Conservation (phyloP, 768 basidiomycete species). For the Amanita exitialis region DNA sequence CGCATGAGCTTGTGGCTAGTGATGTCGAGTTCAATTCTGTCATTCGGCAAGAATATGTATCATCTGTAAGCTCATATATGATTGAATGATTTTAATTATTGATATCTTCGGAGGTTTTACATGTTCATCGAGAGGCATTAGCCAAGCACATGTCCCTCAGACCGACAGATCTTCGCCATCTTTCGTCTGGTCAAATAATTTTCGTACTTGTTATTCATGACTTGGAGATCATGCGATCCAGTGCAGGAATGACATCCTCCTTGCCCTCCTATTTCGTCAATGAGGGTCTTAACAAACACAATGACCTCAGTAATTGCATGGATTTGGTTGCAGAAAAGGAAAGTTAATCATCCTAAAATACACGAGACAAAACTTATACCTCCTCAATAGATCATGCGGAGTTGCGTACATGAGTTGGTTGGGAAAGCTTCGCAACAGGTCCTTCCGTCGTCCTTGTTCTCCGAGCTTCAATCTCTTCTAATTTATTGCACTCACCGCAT, state of each 20-base stretch:
- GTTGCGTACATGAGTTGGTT: constrained; percentile 64
- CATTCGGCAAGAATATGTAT: constrained; percentile 75
- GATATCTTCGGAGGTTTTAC: constrained; percentile 44
- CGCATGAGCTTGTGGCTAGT: constrained; percentile 73
- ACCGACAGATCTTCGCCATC: constrained; percentile 55
- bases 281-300: constrained; percentile 67
- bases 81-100: neutral
- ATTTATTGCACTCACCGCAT: constrained; percentile 76
- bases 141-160: constrained; percentile 57
- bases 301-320: constrained; percentile 64
- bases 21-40: constrained; percentile 92
- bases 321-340: constrained; percentile 84
- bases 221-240: constrained; percentile 79
- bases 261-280: constrained; percentile 85
- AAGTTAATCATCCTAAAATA: neutral
- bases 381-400: constrained; percentile 58
- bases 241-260: constrained; percentile 69
- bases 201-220: constrained; percentile 83
- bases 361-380: constrained; percentile 5
- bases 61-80: constrained; percentile 39
- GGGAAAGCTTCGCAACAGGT: constrained; percentile 71
- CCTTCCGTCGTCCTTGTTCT: constrained; percentile 54
- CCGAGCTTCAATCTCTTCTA: constrained; percentile 69
- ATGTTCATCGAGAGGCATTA: constrained; percentile 56
- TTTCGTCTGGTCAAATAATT: constrained; percentile 77